These are phyloP conservation scores for Penicillium odoratum DNA, from an alignment of 495 filamentous ascomycete genomes.

Conservation along the genomic window DNA sequence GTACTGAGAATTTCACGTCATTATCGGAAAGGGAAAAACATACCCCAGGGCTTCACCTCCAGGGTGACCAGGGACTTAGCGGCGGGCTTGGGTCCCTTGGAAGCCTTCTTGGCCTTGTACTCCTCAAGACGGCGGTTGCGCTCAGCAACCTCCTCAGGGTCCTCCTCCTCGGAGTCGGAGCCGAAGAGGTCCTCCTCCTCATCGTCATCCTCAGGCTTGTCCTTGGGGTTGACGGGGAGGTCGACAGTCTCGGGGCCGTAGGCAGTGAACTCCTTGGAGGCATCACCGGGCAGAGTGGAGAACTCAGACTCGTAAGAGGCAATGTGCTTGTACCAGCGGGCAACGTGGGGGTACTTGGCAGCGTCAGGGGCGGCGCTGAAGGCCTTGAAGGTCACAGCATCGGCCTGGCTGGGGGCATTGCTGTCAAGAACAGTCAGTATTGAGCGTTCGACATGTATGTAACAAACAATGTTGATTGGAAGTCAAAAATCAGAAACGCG, in stretches of 20 bases:
- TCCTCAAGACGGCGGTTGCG: constrained; percentile 86
- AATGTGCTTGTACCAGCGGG: constrained; percentile 99
- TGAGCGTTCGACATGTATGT: background rate
- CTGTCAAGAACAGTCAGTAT: constrained; percentile 52
- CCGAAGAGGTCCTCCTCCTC: constrained; percentile 88
- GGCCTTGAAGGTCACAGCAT: constrained; percentile 92
- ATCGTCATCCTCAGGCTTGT: constrained; percentile 71
- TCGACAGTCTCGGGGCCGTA: constrained; percentile 85
- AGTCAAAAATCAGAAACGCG: constrained; percentile 73
- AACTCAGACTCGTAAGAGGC: constrained; percentile 88
- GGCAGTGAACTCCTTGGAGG: constrained; percentile 79
- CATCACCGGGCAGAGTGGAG: constrained; percentile 84
- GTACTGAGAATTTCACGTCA: constrained; percentile 12
- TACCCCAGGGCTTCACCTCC: constrained; percentile 99
- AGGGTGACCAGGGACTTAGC: constrained; percentile 95
- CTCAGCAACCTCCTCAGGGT: constrained; percentile 76
- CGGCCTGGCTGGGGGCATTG: constrained; percentile 85
- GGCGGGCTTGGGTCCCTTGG: constrained; percentile 74
- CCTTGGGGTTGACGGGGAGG: constrained; percentile 78
- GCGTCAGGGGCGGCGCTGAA: constrained; percentile 71
- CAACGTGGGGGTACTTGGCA: constrained; percentile 87
- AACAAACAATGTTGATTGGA: background rate
- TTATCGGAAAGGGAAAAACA: constrained; percentile 32
- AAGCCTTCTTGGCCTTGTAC: constrained; percentile 96
- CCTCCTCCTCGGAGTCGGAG: constrained; percentile 86